Percentiles rank a stretch among this genome's conserved stretches.
Conservation (phyloP, 352 stramenopile genomes). For the Pythium phragmiticola region DNA sequence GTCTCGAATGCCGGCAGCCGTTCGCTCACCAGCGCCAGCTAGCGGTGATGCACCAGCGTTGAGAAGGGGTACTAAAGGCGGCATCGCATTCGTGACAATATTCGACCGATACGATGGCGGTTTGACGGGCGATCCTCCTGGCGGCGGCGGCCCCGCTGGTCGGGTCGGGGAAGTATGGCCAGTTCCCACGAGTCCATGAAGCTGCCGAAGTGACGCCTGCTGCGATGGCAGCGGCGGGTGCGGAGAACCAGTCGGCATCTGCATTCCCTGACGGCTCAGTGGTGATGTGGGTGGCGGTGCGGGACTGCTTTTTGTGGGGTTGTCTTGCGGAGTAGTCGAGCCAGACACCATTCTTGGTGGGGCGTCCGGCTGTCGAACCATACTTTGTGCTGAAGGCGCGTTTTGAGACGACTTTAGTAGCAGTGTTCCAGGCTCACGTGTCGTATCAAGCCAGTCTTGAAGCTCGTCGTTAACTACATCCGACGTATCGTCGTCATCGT, state of each 20-base stretch:
- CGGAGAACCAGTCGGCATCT: conserved; percentile 1
- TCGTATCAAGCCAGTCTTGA: conserved; percentile 53
- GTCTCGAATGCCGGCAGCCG: conserved; percentile 49
- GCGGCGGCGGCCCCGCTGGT: conserved; percentile 26
- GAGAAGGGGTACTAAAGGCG: conserved; percentile 40
- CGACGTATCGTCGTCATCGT: conserved; percentile 19
- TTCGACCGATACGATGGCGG: conserved; percentile 49
- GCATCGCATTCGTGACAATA: conserved; percentile 40
- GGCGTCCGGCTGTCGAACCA: neutral
- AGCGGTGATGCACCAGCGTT: conserved; percentile 4
- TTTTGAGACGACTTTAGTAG: neutral
- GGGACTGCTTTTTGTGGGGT: neutral
- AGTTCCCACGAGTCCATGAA: conserved; percentile 6
- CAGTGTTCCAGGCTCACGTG: neutral
- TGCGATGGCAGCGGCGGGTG: conserved; percentile 19
- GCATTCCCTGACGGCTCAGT: neutral
- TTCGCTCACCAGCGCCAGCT: conserved; percentile 7
- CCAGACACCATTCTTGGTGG: neutral
- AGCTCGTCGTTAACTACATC: conserved; percentile 43
- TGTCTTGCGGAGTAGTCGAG: conserved; percentile 4
- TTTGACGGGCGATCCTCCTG: conserved; percentile 30
- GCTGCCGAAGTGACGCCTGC: conserved; percentile 28
- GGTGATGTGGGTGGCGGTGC: conserved; percentile 6
- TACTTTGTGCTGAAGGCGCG: neutral
- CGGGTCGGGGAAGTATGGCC: conserved; percentile 45